These are phyloP conservation scores for Hapsidospora chrysogenum DNA, from an alignment of 495 filamentous ascomycete species.

Conservation along the genomic window DNA sequence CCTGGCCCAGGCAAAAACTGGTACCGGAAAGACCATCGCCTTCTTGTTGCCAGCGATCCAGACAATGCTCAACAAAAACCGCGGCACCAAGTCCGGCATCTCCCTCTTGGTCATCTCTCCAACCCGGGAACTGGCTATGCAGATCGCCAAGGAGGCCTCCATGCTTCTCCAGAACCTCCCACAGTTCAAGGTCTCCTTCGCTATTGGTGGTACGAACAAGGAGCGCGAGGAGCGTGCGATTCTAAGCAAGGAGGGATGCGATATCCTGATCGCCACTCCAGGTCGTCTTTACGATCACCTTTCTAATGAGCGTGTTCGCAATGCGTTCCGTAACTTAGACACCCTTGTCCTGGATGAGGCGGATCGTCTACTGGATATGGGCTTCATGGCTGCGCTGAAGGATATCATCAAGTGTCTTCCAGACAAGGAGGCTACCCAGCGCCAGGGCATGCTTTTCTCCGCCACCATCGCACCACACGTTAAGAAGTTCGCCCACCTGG, in stretches of 20 bases:
- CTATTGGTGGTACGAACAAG: slow-evolving; percentile 25
- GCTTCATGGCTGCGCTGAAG: slow-evolving; percentile 41
- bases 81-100: slow-evolving; percentile 17
- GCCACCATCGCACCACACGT: slow-evolving; percentile 51
- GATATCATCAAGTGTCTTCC: slow-evolving; percentile 40
- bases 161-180: slow-evolving; percentile 13
- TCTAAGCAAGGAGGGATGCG: slow-evolving; percentile 24
- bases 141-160: slow-evolving; percentile 40
- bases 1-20: slow-evolving; percentile 49
- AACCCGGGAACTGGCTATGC: slow-evolving; percentile 48
- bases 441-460: slow-evolving; percentile 60
- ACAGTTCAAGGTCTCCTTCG: slow-evolving; percentile 11
- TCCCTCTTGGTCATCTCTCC: slow-evolving; percentile 48
- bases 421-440: slow-evolving; percentile 28
- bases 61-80: slow-evolving; percentile 29
- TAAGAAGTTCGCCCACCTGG: slow-evolving; percentile 39
- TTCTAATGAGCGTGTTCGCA: slow-evolving; percentile 21
- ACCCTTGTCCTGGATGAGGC: slow-evolving; percentile 52
- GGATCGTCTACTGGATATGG: slow-evolving; percentile 49
- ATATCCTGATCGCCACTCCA: slow-evolving; percentile 45
- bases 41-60: slow-evolving; percentile 52
- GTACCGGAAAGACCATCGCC: slow-evolving; percentile 52
- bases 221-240: slow-evolving; percentile 16
- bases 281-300: slow-evolving; percentile 48
- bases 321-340: slow-evolving; percentile 30